Evolutionary conservation across 2,329 filamentous ascomycete genomes (phyloP).

Genomic region (Penicillium janthinellum): DNA sequence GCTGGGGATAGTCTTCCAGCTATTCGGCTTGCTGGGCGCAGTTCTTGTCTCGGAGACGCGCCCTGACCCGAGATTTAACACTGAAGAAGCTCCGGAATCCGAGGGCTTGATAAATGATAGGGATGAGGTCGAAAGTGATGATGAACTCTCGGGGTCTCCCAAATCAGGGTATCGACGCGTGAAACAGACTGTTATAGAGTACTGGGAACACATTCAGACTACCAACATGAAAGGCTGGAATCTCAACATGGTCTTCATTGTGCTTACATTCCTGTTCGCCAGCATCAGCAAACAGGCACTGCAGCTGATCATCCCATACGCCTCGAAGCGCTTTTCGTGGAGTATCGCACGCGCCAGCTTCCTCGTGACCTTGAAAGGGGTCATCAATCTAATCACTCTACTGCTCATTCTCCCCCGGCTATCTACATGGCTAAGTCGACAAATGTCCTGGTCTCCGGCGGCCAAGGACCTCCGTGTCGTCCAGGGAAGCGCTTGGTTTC

Average conservation of each 20-base stretch:
- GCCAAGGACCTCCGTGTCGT: not conserved
- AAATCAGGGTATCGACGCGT: not conserved
- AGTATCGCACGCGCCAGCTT: conserved; percentile 1
- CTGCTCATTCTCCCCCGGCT: not conserved
- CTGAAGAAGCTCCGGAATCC: not conserved
- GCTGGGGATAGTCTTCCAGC: not conserved
- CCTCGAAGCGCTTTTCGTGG: conserved; percentile 2
- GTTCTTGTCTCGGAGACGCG: not conserved
- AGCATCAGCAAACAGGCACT: not conserved
- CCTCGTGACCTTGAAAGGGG: not conserved
- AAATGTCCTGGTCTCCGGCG: not conserved
- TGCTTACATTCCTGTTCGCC: not conserved
- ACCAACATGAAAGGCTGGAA: not conserved
- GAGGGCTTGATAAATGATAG: not conserved
- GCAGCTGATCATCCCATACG: not conserved
- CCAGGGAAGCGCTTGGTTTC: not conserved
- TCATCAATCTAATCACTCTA: not conserved
- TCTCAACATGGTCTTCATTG: not conserved
- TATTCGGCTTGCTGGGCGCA: not conserved
- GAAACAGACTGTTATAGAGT: not conserved
- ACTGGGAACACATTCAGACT: not conserved
- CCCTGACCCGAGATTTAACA: not conserved
- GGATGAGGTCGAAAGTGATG: not conserved
- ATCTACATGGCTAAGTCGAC: not conserved
- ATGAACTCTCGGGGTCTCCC: not conserved